Evolutionary conservation across 1,139 yeast genomes (phyloP), one percentile per base, ranked within the genome.

Genomic region (Candida dubliniensis): DNA sequence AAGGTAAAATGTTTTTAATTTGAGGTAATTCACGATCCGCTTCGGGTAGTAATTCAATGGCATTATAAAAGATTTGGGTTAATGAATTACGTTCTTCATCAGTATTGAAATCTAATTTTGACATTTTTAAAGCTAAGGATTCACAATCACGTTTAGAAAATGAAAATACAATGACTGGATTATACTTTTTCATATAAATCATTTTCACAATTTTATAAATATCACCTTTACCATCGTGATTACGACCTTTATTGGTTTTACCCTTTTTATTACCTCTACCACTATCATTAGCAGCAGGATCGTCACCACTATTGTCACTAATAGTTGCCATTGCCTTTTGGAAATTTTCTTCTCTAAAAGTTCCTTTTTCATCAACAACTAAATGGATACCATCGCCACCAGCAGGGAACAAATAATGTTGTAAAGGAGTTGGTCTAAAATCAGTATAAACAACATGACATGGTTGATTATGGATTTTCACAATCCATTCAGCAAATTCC

Each of bases 401-500:
- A 25, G 96, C 95, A 15, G 99, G 99, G 72, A 93, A 95, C 47
- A 93, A 73, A 59, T 93, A 95, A 69, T 93, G 99, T 65, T 95
- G 99, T 53, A 95, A 75, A 2, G 99, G 99, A 9, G 99, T 95
- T 24, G 99, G 99, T 65, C 99, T 83, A 77, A 91, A 95, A 68
- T 95, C 96, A 1, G 99, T 95, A 64, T 93, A 95, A 23, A 95
- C 99, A 64, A 95, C 96, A 65, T 95, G 99, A 62, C 99, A 95
- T 2, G 99, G 99, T 64, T 95, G 99, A 38, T 81, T 76, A 61
- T 93, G 99, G 46, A 86, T 91, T 58, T 88, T 85, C 58, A 96
- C 95, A 44, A 95, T 88, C 99, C 99, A 93, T 59, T 91, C 96
- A 8, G 99, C 99, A 72, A 93, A 93, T 62, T 93, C 97, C 86